Percentiles rank a stretch among this genome's conserved stretches.
Evolutionary conservation across 2,329 filamentous ascomycete genomes (phyloP).

Genomic region (Falciphora oryzae): DNA sequence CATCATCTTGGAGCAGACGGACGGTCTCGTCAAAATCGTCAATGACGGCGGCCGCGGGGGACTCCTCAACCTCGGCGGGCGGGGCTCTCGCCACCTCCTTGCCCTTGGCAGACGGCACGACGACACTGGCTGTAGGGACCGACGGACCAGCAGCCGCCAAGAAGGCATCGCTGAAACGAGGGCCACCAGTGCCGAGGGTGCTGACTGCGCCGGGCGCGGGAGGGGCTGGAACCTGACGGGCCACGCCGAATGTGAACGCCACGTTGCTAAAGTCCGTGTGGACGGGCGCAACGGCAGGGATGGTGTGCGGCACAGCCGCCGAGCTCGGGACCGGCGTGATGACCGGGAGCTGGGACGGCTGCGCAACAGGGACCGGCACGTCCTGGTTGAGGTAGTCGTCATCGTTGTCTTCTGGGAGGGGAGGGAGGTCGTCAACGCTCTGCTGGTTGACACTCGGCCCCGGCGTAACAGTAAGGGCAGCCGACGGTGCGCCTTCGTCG

Average conservation of each 20-base stretch:
- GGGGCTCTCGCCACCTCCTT: background rate
- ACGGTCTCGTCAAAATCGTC: background rate
- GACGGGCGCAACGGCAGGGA: background rate
- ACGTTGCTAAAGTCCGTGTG: background rate
- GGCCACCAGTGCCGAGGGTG: background rate
- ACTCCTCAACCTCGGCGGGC: background rate
- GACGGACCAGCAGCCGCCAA: background rate
- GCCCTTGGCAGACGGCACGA: background rate
- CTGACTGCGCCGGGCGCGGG: no score
- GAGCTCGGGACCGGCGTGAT: background rate
- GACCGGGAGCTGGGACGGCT: background rate
- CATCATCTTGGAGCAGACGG: background rate
- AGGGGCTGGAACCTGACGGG: no score
- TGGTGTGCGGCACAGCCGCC: background rate
- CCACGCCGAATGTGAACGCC: background rate
- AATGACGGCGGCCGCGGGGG: background rate
- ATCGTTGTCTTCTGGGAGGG: background rate
- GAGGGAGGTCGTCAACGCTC: background rate
- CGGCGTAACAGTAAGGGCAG: background rate
- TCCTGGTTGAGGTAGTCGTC: background rate
- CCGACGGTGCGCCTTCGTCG: background rate
- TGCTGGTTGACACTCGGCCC: no score
- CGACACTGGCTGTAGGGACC: background rate
- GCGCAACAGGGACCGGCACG: background rate
- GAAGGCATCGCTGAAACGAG: background rate